Evolutionary conservation across 371 early-diverging fungal genomes (phyloP), one percentile per base, ranked within the genome.

Genomic region (Lichtheimia hyalospora): DNA sequence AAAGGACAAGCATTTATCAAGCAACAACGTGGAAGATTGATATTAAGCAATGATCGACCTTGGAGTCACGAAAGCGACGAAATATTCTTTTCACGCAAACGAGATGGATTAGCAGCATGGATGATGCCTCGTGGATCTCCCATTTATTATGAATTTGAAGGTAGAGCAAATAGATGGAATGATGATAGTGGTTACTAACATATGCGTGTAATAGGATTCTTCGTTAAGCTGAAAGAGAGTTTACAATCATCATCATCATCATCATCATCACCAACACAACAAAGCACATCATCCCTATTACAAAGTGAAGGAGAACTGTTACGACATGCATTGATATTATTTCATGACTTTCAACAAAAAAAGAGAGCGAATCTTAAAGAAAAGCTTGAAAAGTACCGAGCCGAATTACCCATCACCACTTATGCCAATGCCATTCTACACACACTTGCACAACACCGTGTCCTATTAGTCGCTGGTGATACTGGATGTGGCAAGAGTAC

Each of bases 401-500:
- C 67, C 0, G 65, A 63, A 6, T 71, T 90, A 4, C 90, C 90
- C 0, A 85, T 88, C 16, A 83, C 80, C 28, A 64, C 82, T 10
- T 88, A 77, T 69, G 83, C 83, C 25, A 71, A 81, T 42, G 70
- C 79, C 2, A 87, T 95, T 49, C 68, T 84, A 7, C 61, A 81
- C 21, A 86, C 86, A 1, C 59, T 89, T 13, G 66, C 64, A 23
- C 62, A 74, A 0, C 77, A 87, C 58, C 73, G 84, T 7, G 79
- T 89, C 0, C 55, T 86, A 1, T 66, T 92, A 48, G 73, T 92
- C 28, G 85, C 86, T 8, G 92, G 92, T 16, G 92, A 89, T 40
- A 94, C 96, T 0, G 96, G 96, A 27, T 88, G 92, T 58, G 91
- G 91, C 58, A 90, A 90, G 61, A 85, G 83, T 49, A 91, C 89